Conservation (phyloP, 176 grass and related monocot species). For the Calamus simplicifolius region DNA sequence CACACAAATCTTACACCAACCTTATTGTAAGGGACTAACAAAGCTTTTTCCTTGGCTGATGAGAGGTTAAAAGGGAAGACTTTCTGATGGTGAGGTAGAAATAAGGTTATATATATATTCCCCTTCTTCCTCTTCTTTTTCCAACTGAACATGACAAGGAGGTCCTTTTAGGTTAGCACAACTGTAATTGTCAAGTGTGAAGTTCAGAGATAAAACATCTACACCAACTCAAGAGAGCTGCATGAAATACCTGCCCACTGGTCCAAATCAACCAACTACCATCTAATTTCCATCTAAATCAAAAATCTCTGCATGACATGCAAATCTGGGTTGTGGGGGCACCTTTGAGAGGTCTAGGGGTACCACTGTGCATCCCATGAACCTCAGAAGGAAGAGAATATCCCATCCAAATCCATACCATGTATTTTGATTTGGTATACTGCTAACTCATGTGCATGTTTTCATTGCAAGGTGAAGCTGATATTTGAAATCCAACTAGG, state of each 20-base stretch:
- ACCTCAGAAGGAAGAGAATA: not conserved
- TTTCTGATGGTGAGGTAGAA: conserved; percentile 23
- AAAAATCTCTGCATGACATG: not conserved
- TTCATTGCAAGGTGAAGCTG: too few relatives aligned
- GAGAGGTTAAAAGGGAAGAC: conserved; percentile 20
- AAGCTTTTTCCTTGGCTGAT: conserved; percentile 24
- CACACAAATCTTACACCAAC: conserved; percentile 26
- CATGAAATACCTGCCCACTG: not conserved
- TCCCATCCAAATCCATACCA: too few relatives aligned
- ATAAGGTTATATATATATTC: too few relatives aligned
- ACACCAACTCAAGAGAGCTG: not conserved
- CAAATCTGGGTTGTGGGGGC: not conserved
- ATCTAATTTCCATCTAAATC: conserved; percentile 5
- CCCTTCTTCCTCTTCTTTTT: conserved; percentile 5
- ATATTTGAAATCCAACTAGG: too few relatives aligned
- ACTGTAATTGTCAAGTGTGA: conserved; percentile 39
- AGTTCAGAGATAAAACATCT: conserved; percentile 36
- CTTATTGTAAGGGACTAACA: conserved; percentile 21
- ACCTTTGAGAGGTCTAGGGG: not conserved
- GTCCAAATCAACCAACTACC: conserved; percentile 1
- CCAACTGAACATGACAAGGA: conserved; percentile 27
- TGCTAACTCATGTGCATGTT: too few relatives aligned
- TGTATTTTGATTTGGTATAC: too few relatives aligned
- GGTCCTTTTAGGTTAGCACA: conserved; percentile 39
- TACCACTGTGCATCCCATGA: not conserved